These are phyloP conservation scores for Gautieria morchelliformis DNA, from an alignment of 768 basidiomycete species.

Conservation along the genomic window DNA sequence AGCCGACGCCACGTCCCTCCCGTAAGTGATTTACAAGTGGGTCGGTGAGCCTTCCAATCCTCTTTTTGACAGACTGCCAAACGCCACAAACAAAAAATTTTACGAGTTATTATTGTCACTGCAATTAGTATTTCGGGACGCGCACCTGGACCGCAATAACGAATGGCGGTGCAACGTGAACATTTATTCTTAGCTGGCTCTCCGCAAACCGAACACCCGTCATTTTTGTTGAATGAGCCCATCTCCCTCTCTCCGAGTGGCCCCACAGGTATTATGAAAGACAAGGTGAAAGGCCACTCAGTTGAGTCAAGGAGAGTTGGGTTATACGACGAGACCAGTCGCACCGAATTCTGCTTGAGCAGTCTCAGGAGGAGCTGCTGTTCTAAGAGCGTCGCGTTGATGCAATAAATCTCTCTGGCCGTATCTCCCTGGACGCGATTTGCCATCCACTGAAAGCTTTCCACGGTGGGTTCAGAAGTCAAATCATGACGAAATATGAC, in stretches of 20 bases:
- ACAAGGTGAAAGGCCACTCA: conserved; percentile 20
- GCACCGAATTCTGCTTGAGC: conserved; percentile 23
- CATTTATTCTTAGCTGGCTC: conserved; percentile 25
- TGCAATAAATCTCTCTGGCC: too few relatives aligned
- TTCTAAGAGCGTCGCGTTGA: conserved; percentile 19
- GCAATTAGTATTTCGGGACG: background rate
- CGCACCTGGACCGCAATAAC: conserved; percentile 30
- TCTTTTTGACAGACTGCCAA: conserved; percentile 28
- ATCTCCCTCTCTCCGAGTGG: conserved; percentile 26
- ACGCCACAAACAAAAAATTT: background rate
- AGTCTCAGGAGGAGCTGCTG: conserved; percentile 25
- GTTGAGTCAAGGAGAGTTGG: conserved; percentile 11
- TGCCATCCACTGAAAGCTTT: too few relatives aligned
- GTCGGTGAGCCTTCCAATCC: conserved; percentile 34
- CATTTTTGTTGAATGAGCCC: conserved; percentile 25
- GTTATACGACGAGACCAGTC: conserved; percentile 19
- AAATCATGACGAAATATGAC: background rate
- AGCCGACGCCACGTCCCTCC: conserved; percentile 30
- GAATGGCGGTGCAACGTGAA: conserved; percentile 23
- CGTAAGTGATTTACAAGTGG: conserved; percentile 26
- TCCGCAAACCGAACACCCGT: conserved; percentile 33
- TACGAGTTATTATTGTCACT: background rate
- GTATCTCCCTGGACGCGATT: too few relatives aligned
- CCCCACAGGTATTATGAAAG: conserved; percentile 30
- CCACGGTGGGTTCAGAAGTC: too few relatives aligned